A percentile compares a stretch with the other conserved stretches of the same genome.
These are phyloP conservation scores for Didymella glomerata DNA, from an alignment of 2,329 filamentous ascomycete genomes.

Conservation along the genomic window DNA sequence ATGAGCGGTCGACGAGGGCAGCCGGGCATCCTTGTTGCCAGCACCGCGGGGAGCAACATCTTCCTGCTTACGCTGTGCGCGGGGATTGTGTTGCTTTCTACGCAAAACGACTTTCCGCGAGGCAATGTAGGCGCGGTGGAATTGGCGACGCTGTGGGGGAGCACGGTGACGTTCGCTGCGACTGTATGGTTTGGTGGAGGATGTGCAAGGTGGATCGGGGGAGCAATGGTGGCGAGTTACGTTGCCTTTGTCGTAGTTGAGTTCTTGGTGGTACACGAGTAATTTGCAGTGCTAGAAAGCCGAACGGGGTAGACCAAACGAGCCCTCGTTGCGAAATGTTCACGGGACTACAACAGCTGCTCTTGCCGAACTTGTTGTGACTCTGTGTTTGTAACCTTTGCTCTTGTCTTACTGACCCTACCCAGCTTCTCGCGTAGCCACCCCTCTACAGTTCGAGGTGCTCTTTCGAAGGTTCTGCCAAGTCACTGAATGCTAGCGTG, in stretches of 20 bases:
- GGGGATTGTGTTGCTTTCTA: background rate
- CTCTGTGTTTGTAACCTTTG: no score
- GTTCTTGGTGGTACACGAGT: background rate
- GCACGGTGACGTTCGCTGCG: background rate
- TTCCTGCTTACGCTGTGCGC: background rate
- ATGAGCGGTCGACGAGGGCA: background rate
- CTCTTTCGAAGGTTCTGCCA: no score
- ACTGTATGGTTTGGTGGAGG: background rate
- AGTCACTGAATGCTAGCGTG: no score
- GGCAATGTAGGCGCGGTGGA: background rate
- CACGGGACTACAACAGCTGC: no score
- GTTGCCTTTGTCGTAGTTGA: background rate
- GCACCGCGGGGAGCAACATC: background rate
- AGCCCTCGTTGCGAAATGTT: no score
- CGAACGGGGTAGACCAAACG: no score
- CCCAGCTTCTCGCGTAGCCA: no score
- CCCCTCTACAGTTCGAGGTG: no score
- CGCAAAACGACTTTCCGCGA: background rate
- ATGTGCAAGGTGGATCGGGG: background rate
- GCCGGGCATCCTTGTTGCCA: background rate
- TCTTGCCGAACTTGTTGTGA: no score
- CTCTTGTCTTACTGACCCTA: no score
- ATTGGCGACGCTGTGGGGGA: background rate
- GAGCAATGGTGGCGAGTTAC: background rate
- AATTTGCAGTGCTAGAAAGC: background rate